phyloP scores from a whole-genome alignment of 2,329 filamentous ascomycete genomes.

The Penicillium sclerotigenum region DNA sequence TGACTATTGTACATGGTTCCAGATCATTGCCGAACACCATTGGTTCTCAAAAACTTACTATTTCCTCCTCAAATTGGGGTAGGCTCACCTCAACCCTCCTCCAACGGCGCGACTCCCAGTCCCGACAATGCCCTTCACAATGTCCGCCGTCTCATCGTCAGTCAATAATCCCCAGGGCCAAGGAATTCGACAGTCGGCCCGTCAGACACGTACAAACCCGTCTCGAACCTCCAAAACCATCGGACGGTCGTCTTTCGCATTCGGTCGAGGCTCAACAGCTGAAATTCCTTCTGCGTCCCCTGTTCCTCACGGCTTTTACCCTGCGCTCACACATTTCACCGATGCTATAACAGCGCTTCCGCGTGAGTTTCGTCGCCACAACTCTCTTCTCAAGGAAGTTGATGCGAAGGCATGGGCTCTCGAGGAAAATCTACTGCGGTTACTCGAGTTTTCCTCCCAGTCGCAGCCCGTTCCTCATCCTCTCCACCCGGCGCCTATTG shows the following conservation, averaged over 20 bases:
- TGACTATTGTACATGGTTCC: neutral
- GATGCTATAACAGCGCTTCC: slow-evolving; percentile 89
- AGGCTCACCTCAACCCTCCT: slow-evolving; percentile 12
- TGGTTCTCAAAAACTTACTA: neutral
- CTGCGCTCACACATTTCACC: slow-evolving; percentile 72
- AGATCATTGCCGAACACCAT: neutral
- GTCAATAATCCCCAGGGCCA: slow-evolving; percentile 28
- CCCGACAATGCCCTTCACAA: slow-evolving; percentile 12
- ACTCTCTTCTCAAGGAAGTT: slow-evolving; percentile 93
- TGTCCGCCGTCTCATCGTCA: slow-evolving; percentile 30
- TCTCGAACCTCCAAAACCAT: slow-evolving; percentile 48
- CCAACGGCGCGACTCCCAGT: slow-evolving; percentile 11
- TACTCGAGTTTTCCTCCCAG: slow-evolving; percentile 53
- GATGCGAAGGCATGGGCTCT: slow-evolving; percentile 93
- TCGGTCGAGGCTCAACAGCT: slow-evolving; percentile 31
- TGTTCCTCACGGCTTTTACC: slow-evolving; percentile 55
- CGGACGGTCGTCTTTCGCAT: slow-evolving; percentile 41
- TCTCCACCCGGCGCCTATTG: slow-evolving; percentile 36
- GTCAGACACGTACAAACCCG: slow-evolving; percentile 50
- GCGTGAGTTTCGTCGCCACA: slow-evolving; percentile 91
- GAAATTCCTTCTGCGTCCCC: slow-evolving; percentile 30
- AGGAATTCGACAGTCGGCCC: slow-evolving; percentile 37
- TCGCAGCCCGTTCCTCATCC: slow-evolving; percentile 35
- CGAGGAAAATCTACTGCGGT: slow-evolving; percentile 74
- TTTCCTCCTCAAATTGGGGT: slow-evolving; percentile 6